A percentile compares a stretch with the other conserved stretches of the same genome.
These are phyloP conservation scores for Syncephalastrum contaminatum DNA, from an alignment of 371 early-diverging fungal genomes.

Conservation along the genomic window DNA sequence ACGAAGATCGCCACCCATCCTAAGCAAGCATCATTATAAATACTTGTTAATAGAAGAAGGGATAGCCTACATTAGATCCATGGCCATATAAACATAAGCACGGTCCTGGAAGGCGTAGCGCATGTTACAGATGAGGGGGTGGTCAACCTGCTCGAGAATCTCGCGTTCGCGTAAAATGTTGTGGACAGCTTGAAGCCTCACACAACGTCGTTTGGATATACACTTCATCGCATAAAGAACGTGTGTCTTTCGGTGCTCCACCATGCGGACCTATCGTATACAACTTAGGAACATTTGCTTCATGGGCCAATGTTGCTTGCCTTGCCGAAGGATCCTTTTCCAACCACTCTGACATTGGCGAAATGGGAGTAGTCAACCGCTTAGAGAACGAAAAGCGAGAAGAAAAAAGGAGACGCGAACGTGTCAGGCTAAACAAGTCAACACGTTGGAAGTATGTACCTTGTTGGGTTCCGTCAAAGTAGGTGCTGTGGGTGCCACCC, in stretches of 20 bases:
- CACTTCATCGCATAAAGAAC: constrained; percentile 76
- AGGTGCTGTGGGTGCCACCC: too few relatives aligned
- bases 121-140: constrained; percentile 73
- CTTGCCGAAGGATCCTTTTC: constrained; percentile 71
- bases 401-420: too few relatives aligned
- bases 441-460: too few relatives aligned
- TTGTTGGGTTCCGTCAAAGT: too few relatives aligned
- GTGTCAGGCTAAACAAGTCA: too few relatives aligned
- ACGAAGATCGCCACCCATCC: constrained; percentile 80
- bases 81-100: constrained; percentile 74
- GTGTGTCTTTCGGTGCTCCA: constrained; percentile 54
- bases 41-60: neutral
- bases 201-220: constrained; percentile 68
- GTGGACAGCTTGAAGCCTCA: constrained; percentile 61
- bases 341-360: constrained; percentile 41
- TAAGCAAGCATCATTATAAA: constrained; percentile 15
- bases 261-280: constrained; percentile 57
- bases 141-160: constrained; percentile 68
- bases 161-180: constrained; percentile 75
- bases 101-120: constrained; percentile 81
- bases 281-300: neutral
- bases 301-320: constrained; percentile 26
- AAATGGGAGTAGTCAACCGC: too few relatives aligned
- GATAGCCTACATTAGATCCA: constrained; percentile 67
- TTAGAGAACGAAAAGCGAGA: too few relatives aligned